A percentile compares a stretch with the other conserved stretches of the same genome.
These are phyloP conservation scores for Lanmaoa pseudosensibilis DNA, from an alignment of 768 basidiomycete genomes.

Conservation along the genomic window DNA sequence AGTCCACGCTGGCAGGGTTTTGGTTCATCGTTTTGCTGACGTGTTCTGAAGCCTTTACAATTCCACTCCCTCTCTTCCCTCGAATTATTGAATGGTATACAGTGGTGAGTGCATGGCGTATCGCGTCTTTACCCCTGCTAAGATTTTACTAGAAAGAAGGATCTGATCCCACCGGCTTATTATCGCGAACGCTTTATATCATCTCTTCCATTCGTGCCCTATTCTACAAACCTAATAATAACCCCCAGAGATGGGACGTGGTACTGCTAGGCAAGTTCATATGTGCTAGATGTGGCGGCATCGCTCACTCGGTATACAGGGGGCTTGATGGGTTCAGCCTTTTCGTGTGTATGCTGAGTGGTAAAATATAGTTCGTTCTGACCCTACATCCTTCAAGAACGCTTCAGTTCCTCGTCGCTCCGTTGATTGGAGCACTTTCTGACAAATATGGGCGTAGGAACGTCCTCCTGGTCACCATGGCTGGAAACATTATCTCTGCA, in stretches of 20 bases:
- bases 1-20: constrained; percentile 19
- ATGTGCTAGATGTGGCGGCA: not conserved
- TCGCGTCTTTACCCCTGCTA: not conserved
- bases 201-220: constrained; percentile 67
- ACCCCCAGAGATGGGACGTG: constrained; percentile 86
- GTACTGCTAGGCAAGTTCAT: constrained; percentile 76
- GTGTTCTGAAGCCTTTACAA: constrained; percentile 71
- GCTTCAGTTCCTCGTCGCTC: constrained; percentile 82
- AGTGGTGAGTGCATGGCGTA: constrained; percentile 43
- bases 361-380: constrained; percentile 36
- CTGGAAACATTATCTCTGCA: constrained; percentile 92
- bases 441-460: constrained; percentile 89
- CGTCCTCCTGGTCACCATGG: constrained; percentile 83
- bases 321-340: constrained; percentile 91
- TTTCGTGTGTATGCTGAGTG: constrained; percentile 64
- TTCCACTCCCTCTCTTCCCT: constrained; percentile 96
- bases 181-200: constrained; percentile 66
- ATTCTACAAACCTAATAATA: constrained; percentile 57
- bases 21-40: constrained; percentile 9
- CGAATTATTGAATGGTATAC: constrained; percentile 95
- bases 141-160: constrained; percentile 58
- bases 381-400: constrained; percentile 49
- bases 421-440: constrained; percentile 77
- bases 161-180: constrained; percentile 65
- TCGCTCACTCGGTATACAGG: constrained; percentile 40